Evolutionary conservation across 1,139 yeast genomes (phyloP), one percentile per base, ranked within the genome.

Genomic region (Kodamaea anthophila): DNA sequence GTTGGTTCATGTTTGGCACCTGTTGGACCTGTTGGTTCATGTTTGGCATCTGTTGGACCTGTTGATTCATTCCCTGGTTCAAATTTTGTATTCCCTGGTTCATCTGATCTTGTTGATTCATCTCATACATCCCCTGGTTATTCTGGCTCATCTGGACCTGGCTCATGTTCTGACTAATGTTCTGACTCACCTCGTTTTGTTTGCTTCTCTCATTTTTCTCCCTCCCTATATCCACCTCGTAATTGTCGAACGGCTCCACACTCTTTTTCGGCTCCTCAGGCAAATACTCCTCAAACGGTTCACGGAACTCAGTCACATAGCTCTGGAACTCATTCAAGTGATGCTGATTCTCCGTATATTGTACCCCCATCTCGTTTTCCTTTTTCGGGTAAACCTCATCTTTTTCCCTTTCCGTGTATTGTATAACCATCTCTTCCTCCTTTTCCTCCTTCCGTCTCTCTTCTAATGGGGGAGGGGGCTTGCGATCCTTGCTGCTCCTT

Each of bases 181-280:
- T n/a, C n/a, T n/a, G n/a, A n/a, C n/a, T n/a, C n/a, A n/a, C n/a
- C n/a, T n/a, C n/a, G n/a, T n/a, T n/a, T n/a, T n/a, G n/a, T n/a
- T n/a, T n/a, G n/a, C n/a, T n/a, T n/a, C n/a, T n/a, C n/a, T n/a
- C n/a, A n/a, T n/a, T n/a, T n/a, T n/a, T n/a, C n/a, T n/a, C n/a
- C n/a, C n/a, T n/a, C n/a, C n/a, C n/a, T n/a, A n/a, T n/a, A n/a
- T 16, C 21, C 3, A 52, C 38, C 18, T 37, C 33, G 34, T 59
- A 57, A 28, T 47, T 45, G 3, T 58, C 57, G 33, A 46, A 58
- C 2, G 65, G 66, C 27, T 60, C 65, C 8, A 41, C 24, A 8
- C 34, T 13, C 21, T 32, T 34, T 15, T 21, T 26, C 22, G 31
- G 32, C n/a, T 15, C 30, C 13, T 20, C 52, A 9, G 26, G 21